Base-by-base conservation (phyloP, 108 stramenopile genomes). In the Skeletonema tropicum region DNA sequence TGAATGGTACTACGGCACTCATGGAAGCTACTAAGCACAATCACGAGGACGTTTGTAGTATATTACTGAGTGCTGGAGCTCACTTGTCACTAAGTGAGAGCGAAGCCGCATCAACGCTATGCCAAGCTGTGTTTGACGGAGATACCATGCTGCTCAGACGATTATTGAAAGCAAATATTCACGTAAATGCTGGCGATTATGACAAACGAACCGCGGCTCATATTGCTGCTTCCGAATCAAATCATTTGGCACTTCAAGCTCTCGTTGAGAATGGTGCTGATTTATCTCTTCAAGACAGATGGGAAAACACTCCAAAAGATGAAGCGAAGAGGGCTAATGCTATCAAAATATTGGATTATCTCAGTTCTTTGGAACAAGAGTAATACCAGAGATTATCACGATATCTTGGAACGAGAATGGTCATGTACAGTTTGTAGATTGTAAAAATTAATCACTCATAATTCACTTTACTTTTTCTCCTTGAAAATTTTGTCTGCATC, bases 401-500 rank as follows among this genome's bases (percentile, higher is more conserved):
- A 2, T 29, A 1, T 2, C 2, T 29, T 29, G 26, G 26, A 29
- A 29, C 26, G 26, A 29, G 26, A 29, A 29, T 29, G 26, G 26
- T 41, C 13, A 13, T 41, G 39, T 41, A 41, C 39, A 41, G 39
- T 13, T 10, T 12, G 12, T 41, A 41, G 2, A 3, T 41, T 41
- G 39, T 41, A 41, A 41, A 41, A 13, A 41, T 29, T 29, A n/a
- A 29, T 29, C 26, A n/a, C n/a, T n/a, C 26, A 29, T 29, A 29
- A 29, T 29, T 29, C 26, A 29, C 26, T 41, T 61, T 70, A 77
- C 33, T 75, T 82, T 60, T 76, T 83, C 66, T 87, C 85, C 66
- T 77, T 75, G 74, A 92, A 92, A 64, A 92, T 83, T 31, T 89
- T 82, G 42, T 83, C 75, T 19, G 88, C 79, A 57, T 87, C 87